phyloP scores from a whole-genome alignment of 768 basidiomycete genomes.

The Clathrus columnatus region DNA sequence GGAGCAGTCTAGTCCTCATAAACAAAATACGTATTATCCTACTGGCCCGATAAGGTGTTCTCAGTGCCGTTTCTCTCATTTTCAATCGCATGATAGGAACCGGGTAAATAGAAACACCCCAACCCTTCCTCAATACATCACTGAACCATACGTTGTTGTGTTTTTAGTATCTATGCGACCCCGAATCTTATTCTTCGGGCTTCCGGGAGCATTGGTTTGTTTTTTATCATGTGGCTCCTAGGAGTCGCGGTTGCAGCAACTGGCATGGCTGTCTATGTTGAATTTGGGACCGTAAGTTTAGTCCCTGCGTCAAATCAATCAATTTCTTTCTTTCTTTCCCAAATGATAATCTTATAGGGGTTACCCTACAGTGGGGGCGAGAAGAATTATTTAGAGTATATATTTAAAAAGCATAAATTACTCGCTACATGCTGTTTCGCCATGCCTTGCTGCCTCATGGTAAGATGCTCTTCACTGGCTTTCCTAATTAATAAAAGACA shows the following conservation, averaged over 20 bases:
- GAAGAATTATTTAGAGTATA: slow-evolving; percentile 67
- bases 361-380: slow-evolving; percentile 66
- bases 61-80: slow-evolving; percentile 55
- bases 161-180: slow-evolving; percentile 58
- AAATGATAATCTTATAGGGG: too few species aligned
- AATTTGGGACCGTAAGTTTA: slow-evolving; percentile 55
- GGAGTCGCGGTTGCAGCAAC: slow-evolving; percentile 56
- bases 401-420: slow-evolving; percentile 55
- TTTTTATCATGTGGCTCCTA: slow-evolving; percentile 61
- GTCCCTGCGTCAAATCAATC: background rate
- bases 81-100: slow-evolving; percentile 73
- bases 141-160: background rate
- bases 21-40: background rate
- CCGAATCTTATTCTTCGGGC: slow-evolving; percentile 57
- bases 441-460: slow-evolving; percentile 48
- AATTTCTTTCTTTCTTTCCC: background rate
- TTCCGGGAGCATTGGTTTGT: slow-evolving; percentile 62
- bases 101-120: slow-evolving; percentile 35
- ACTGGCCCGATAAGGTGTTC: slow-evolving; percentile 26
- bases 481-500: background rate
- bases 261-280: slow-evolving; percentile 66
- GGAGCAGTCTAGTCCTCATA: slow-evolving; percentile 16
- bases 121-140: background rate
- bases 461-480: slow-evolving; percentile 22
- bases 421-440: slow-evolving; percentile 52